Evolutionary conservation across 495 filamentous ascomycete genomes (phyloP).

Genomic region (Penicillium egyptiacum): DNA sequence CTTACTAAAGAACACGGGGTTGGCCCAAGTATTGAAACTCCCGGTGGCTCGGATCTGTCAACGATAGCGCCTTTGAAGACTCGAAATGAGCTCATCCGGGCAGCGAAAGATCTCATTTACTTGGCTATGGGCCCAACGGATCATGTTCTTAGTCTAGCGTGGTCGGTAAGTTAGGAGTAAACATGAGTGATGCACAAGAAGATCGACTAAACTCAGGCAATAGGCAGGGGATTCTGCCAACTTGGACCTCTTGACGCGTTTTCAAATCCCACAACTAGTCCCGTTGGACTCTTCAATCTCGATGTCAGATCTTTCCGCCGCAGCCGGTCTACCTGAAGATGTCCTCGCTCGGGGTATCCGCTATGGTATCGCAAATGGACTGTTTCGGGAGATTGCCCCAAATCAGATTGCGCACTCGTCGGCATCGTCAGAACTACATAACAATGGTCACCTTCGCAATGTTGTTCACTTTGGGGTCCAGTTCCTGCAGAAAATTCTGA

Average conservation of each 20-base stretch:
- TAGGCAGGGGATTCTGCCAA: background rate
- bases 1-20: background rate
- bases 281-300: background rate
- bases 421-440: background rate
- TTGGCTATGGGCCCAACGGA: background rate
- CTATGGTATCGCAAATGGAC: background rate
- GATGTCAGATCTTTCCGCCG: background rate
- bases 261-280: background rate
- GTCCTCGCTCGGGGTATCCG: background rate
- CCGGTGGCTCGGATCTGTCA: background rate
- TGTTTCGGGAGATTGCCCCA: background rate
- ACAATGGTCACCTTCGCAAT: background rate
- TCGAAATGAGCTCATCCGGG: slow-evolving; percentile 1
- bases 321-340: background rate
- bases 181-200: too few relatives aligned
- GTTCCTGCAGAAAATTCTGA: background rate
- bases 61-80: background rate
- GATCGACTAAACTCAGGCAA: too few relatives aligned
- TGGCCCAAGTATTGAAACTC: background rate
- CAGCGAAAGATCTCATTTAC: background rate
- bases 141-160: background rate
- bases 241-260: background rate
- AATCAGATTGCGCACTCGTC: background rate
- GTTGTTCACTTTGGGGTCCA: background rate
- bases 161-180: slow-evolving; percentile 1